These are phyloP conservation scores for Metschnikowia shivogae DNA, from an alignment of 805 yeast genomes.

Conservation along the genomic window DNA sequence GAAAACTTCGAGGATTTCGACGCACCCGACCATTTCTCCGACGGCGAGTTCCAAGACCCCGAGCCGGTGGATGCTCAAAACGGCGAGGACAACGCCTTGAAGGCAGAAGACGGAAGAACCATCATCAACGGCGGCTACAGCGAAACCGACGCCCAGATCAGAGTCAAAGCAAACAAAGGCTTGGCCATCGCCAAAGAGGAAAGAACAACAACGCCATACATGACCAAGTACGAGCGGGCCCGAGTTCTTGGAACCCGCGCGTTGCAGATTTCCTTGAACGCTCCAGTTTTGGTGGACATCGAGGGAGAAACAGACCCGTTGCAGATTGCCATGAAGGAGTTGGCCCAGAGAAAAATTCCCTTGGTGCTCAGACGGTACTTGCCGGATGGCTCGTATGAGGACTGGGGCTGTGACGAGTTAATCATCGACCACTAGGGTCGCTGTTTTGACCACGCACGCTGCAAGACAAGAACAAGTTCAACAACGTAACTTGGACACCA, in stretches of 20 bases:
- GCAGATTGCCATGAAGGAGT: slow-evolving; percentile 96
- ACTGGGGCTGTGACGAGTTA: slow-evolving; percentile 98
- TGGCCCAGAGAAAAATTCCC: slow-evolving; percentile 92
- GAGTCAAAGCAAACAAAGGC: slow-evolving; percentile 65
- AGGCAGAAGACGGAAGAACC: slow-evolving; percentile 66
- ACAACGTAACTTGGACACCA: too few relatives aligned
- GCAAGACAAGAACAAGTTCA: too few relatives aligned
- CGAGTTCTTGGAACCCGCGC: slow-evolving; percentile 97
- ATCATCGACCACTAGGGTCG: slow-evolving; percentile 66
- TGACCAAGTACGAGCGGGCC: slow-evolving; percentile 98
- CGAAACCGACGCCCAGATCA: slow-evolving; percentile 45
- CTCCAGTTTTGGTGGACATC: slow-evolving; percentile 95
- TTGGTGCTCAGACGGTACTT: slow-evolving; percentile 91
- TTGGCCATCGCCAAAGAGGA: slow-evolving; percentile 85
- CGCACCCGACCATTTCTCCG: slow-evolving; percentile 74
- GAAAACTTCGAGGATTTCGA: slow-evolving; percentile 79
- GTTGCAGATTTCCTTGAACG: slow-evolving; percentile 94
- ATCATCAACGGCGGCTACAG: slow-evolving; percentile 70
- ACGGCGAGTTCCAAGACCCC: slow-evolving; percentile 52
- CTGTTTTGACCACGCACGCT: too few relatives aligned
- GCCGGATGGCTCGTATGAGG: slow-evolving; percentile 96
- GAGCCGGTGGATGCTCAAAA: slow-evolving; percentile 21
- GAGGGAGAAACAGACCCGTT: slow-evolving; percentile 99
- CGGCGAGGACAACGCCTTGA: slow-evolving; percentile 40
- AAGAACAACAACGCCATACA: slow-evolving; percentile 94